phyloP scores from a whole-genome alignment of 1,284 basidiomycete genomes.

The Naganishia cerealis region DNA sequence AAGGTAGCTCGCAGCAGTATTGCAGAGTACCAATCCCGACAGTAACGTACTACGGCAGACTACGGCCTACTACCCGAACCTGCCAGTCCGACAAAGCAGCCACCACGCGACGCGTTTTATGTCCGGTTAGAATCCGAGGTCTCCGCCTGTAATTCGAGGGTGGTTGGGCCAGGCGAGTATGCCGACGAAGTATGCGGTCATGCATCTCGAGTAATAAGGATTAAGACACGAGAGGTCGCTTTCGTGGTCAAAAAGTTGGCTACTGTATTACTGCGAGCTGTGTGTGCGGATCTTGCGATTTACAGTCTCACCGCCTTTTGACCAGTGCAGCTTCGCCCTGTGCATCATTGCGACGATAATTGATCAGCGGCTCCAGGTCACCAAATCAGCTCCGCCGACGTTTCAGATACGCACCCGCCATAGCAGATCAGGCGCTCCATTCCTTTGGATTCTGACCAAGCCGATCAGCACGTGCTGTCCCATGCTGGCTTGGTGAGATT shows the following conservation, averaged over 20 bases:
- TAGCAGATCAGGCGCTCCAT: not conserved
- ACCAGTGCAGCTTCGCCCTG: not conserved
- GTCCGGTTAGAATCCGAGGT: not conserved
- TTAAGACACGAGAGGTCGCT: slow-evolving; percentile 16
- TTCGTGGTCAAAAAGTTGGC: not conserved
- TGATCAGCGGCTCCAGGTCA: not conserved
- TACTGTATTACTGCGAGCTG: slow-evolving; percentile 9
- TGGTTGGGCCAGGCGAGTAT: not conserved
- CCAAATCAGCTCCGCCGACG: slow-evolving; percentile 6
- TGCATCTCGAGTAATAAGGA: not conserved
- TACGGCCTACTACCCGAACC: no score
- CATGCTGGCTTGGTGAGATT: not conserved
- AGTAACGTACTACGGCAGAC: not conserved
- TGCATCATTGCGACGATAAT: not conserved
- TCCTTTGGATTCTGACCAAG: not conserved
- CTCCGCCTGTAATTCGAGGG: slow-evolving; percentile 14
- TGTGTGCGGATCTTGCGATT: slow-evolving; percentile 7
- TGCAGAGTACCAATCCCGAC: not conserved
- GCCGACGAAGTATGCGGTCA: slow-evolving; percentile 16
- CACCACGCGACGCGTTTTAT: not conserved
- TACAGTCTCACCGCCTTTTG: slow-evolving; percentile 14
- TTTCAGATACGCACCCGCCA: not conserved
- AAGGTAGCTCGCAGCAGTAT: not conserved
- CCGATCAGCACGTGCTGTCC: not conserved
- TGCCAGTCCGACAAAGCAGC: no score